Conservation (phyloP, 1,139 yeast species). For the Candida tetrigidarum region DNA sequence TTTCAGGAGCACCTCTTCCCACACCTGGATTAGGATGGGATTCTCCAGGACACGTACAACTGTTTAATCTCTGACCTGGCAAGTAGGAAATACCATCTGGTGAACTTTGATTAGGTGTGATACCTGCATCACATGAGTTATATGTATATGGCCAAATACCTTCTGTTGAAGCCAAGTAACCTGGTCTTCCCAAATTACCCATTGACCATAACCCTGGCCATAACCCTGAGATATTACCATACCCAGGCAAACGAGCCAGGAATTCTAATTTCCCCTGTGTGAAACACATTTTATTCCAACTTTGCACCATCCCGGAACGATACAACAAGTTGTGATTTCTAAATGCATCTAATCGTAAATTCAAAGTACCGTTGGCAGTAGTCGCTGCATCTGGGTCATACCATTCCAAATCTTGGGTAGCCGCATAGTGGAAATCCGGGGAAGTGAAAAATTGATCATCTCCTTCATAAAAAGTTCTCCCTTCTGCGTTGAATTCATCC, state of each 20-base stretch:
- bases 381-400: slow-evolving; percentile 81
- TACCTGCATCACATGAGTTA: slow-evolving; percentile 82
- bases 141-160: slow-evolving; percentile 94
- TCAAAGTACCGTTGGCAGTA: slow-evolving; percentile 68
- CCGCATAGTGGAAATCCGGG: slow-evolving; percentile 75
- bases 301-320: slow-evolving; percentile 85
- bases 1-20: slow-evolving; percentile 91
- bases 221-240: slow-evolving; percentile 68
- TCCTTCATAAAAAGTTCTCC: slow-evolving; percentile 79
- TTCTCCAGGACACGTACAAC: slow-evolving; percentile 74
- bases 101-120: slow-evolving; percentile 85
- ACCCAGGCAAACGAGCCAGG: slow-evolving; percentile 74
- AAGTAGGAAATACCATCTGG: slow-evolving; percentile 78
- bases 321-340: slow-evolving; percentile 71
- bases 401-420: slow-evolving; percentile 87
- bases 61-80: slow-evolving; percentile 73
- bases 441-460: slow-evolving; percentile 87
- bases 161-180: slow-evolving; percentile 75
- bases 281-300: slow-evolving; percentile 83
- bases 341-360: slow-evolving; percentile 70
- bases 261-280: slow-evolving; percentile 76
- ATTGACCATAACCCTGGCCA: slow-evolving; percentile 94
- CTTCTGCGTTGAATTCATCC: slow-evolving; percentile 83
- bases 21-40: slow-evolving; percentile 79
- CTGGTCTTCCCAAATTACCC: slow-evolving; percentile 86